These are phyloP conservation scores for Microglena sp. DNA, from an alignment of 139 green algal genomes.

Conservation along the genomic window DNA sequence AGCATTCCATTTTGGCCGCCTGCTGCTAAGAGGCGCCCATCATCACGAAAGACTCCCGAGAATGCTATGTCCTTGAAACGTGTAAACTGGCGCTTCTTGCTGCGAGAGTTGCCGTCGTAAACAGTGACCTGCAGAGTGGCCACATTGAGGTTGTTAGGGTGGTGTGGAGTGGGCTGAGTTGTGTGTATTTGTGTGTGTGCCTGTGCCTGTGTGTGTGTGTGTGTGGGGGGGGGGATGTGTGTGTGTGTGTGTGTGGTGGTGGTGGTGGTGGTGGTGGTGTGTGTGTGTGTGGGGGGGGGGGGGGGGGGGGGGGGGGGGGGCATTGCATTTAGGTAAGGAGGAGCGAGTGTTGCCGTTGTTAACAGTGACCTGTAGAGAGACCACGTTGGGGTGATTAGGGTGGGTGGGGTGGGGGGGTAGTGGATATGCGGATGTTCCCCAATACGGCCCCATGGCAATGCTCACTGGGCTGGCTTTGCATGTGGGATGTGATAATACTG, in stretches of 20 bases:
- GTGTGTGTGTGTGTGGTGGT: too few species aligned
- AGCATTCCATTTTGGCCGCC: slow-evolving; percentile 77
- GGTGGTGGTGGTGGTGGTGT: too few species aligned
- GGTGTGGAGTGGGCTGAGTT: not conserved
- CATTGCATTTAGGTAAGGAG: too few species aligned
- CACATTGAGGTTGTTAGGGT: not conserved
- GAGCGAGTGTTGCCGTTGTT: slow-evolving; percentile 48
- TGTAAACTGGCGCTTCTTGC: slow-evolving; percentile 46
- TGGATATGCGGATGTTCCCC: too few species aligned
- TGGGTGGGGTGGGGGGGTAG: too few species aligned
- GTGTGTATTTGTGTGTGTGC: not conserved
- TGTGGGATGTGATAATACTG: too few species aligned
- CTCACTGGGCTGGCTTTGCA: too few species aligned
- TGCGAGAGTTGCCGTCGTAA: slow-evolving; percentile 45
- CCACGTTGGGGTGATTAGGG: not conserved
- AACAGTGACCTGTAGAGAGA: slow-evolving; percentile 50
- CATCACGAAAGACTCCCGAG: slow-evolving; percentile 59
- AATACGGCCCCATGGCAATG: too few species aligned
- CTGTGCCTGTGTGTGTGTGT: not conserved
- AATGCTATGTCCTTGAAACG: slow-evolving; percentile 89
- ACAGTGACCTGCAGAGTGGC: slow-evolving; percentile 50
- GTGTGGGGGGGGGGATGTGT: not conserved
- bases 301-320: too few species aligned
- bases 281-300: too few species aligned
- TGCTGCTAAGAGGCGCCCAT: slow-evolving; percentile 77